Base-by-base conservation (phyloP, 2,329 filamentous ascomycete species). In the Cytospora chrysosperma region DNA sequence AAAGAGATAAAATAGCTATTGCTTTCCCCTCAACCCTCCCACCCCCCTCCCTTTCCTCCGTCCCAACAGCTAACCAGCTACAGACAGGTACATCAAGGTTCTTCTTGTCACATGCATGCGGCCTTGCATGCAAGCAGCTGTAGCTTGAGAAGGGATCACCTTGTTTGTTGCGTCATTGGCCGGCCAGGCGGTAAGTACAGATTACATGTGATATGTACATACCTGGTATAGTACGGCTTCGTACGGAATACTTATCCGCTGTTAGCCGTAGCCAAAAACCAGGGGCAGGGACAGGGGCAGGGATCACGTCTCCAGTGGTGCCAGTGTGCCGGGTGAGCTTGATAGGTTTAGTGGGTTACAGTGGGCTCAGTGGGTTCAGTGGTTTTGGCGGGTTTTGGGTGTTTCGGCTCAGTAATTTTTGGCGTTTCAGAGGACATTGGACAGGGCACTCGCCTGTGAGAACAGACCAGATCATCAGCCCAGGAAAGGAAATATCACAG, bases 391-490 rank as follows among this genome's bases (percentile, higher is more conserved):
- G 30, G 30, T 32, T 32, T 32, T 7, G 8, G 6, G 43, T 47
- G 43, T 47, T 24, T 24, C n/a, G 43, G n/a, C 4, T 47, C 43
- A 12, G 19, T 47, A 8, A 13, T 28, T n/a, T 17, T 15, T 30
- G 50, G n/a, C 26, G 58, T 60, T 60, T 60, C 58, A 60, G 58
- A 59, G 34, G 32, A 17, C 50, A 59, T 47, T 47, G n/a, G 7
- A 24, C n/a, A 47, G 43, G 43, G 43, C 43, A 24, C 43, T 12
- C 21, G n/a, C n/a, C 43, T 47, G 43, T 21, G 43, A 47, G 43
- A 47, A 43, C 49, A 60, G 34, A 34, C 54, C 50, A 47, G 34
- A 34, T 60, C 50, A 47, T 24, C 43, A 47, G n/a, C 43, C 43
- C 40, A 47, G 19, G 34, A 37, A 47, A 47, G 40, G 40, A n/a